Conservation (phyloP, 139 green algal genomes). For the Asterochloris erici region DNA sequence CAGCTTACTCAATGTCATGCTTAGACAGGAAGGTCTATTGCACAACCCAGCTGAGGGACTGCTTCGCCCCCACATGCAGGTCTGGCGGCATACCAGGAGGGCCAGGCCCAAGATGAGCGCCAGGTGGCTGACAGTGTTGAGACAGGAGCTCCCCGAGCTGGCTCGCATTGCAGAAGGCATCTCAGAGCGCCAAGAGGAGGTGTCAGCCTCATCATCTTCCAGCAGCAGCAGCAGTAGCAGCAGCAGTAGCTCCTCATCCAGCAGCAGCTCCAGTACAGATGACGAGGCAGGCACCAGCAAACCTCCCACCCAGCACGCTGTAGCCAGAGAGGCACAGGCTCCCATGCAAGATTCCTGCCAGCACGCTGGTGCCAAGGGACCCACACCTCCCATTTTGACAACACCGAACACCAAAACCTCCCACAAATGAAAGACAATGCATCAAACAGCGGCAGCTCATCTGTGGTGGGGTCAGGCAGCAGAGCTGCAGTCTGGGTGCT, state of each 20-base stretch:
- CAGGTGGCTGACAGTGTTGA: constrained; percentile 48
- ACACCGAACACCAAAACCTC: no score
- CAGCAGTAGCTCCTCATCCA: constrained; percentile 20
- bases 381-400: no score
- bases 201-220: constrained; percentile 2
- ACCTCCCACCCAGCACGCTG: no score
- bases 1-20: neutral
- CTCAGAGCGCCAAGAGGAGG: constrained; percentile 1
- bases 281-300: neutral
- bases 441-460: no score
- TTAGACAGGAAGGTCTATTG: neutral
- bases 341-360: no score
- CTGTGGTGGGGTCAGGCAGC: no score
- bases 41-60: neutral
- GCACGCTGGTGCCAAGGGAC: no score
- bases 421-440: no score
- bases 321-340: no score
- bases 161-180: constrained; percentile 42
- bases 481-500: no score
- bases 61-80: constrained; percentile 10
- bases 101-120: constrained; percentile 75
- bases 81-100: constrained; percentile 59
- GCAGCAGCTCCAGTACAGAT: neutral
- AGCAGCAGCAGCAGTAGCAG: constrained; percentile 9
- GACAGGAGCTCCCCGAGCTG: constrained; percentile 55